Percentiles rank a stretch among this genome's conserved stretches.
Evolutionary conservation across 1,284 basidiomycete species (phyloP).

Genomic region (Ustilago cynodontis): DNA sequence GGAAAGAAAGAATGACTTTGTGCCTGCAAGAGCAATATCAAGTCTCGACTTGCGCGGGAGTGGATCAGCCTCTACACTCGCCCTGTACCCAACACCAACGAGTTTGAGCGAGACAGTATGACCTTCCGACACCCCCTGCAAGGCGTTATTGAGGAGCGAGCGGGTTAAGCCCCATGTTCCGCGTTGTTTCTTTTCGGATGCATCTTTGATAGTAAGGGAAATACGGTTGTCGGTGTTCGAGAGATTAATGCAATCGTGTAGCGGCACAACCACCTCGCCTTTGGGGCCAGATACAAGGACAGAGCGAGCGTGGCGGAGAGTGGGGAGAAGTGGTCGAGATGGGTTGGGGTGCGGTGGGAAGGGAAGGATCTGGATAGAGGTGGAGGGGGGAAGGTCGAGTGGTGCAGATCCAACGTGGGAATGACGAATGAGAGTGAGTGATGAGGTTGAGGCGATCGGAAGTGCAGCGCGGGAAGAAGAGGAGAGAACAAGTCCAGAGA

Average conservation of each 20-base stretch:
- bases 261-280: slow-evolving; percentile 60
- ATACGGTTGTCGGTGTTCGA: slow-evolving; percentile 14
- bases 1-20: slow-evolving; percentile 50
- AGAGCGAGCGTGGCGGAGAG: slow-evolving; percentile 56
- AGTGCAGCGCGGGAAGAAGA: slow-evolving; percentile 74
- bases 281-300: slow-evolving; percentile 62
- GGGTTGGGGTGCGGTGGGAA: slow-evolving; percentile 66
- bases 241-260: slow-evolving; percentile 57
- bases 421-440: slow-evolving; percentile 24
- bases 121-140: slow-evolving; percentile 88
- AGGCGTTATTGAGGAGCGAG: slow-evolving; percentile 87
- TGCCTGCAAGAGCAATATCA: slow-evolving; percentile 42
- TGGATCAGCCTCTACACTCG: slow-evolving; percentile 85
- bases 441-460: not conserved
- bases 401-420: slow-evolving; percentile 65
- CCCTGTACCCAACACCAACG: slow-evolving; percentile 95
- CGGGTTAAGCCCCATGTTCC: slow-evolving; percentile 94
- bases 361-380: slow-evolving; percentile 52
- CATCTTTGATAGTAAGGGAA: slow-evolving; percentile 78
- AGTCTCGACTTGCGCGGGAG: slow-evolving; percentile 49
- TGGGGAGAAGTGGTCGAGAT: slow-evolving; percentile 49
- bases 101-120: slow-evolving; percentile 85
- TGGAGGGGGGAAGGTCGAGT: slow-evolving; percentile 53
- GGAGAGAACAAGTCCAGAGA: slow-evolving; percentile 4
- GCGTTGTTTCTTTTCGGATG: slow-evolving; percentile 80